Conservation (phyloP, 2,329 filamentous ascomycete genomes). For the Rhytidhysteron rufulum region DNA sequence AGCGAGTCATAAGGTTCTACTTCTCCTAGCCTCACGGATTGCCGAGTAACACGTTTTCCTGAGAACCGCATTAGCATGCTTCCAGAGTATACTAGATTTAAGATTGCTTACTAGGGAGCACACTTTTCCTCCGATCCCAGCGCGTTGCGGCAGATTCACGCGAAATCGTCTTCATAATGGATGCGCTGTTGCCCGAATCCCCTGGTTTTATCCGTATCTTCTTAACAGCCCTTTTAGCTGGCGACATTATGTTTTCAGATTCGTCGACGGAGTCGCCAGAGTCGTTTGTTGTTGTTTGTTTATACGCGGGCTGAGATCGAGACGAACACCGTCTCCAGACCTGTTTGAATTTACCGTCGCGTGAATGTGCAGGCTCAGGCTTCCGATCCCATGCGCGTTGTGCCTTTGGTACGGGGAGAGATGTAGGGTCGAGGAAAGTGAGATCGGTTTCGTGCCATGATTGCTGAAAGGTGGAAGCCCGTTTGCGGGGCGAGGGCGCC, state of each 20-base stretch:
- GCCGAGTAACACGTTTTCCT: too few species aligned
- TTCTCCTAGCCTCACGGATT: too few species aligned
- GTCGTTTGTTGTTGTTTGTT: slow-evolving; percentile 9
- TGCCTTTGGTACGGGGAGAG: slow-evolving; percentile 39
- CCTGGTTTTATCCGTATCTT: slow-evolving; percentile 37
- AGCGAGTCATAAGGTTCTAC: too few species aligned
- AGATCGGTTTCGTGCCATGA: slow-evolving; percentile 42
- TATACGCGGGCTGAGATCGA: slow-evolving; percentile 19
- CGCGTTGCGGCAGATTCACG: slow-evolving; percentile 33
- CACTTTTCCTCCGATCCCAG: slow-evolving; percentile 33
- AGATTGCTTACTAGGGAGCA: slow-evolving; percentile 25
- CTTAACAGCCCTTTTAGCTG: slow-evolving; percentile 40
- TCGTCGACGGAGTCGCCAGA: slow-evolving; percentile 10
- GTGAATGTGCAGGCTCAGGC: slow-evolving; percentile 37
- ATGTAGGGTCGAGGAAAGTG: slow-evolving; percentile 37
- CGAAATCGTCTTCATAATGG: slow-evolving; percentile 17
- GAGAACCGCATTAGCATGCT: too few species aligned
- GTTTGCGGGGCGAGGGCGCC: slow-evolving; percentile 28
- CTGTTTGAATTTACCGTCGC: slow-evolving; percentile 38
- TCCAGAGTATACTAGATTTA: too few species aligned
- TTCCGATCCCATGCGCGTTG: slow-evolving; percentile 49
- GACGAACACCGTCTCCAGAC: slow-evolving; percentile 45
- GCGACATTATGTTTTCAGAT: slow-evolving; percentile 28
- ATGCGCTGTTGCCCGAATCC: slow-evolving; percentile 23
- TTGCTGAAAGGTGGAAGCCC: slow-evolving; percentile 26